These are phyloP conservation scores for Hsuehochloa calcarea DNA, from an alignment of 176 grass and related monocot species.

Conservation along the genomic window DNA sequence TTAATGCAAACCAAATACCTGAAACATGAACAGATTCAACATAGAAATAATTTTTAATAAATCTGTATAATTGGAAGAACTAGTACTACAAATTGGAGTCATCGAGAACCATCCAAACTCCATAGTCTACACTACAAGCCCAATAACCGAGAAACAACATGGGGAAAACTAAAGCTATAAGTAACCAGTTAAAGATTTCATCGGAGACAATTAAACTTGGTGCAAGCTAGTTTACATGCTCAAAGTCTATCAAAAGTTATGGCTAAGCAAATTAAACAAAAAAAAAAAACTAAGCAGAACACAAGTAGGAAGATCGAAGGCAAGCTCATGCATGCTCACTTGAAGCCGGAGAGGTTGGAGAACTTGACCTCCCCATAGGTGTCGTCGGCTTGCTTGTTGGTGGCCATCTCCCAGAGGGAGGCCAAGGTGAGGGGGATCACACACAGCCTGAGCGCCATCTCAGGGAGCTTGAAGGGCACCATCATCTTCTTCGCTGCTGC, in stretches of 20 bases:
- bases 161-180: not conserved
- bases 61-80: not conserved
- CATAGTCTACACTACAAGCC: not conserved
- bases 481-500: not conserved
- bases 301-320: not conserved
- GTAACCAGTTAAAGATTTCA: not conserved
- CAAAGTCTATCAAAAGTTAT: not conserved
- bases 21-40: not conserved
- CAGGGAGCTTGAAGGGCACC: slow-evolving; percentile 33
- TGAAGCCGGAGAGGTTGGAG: slow-evolving; percentile 73
- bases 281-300: not conserved
- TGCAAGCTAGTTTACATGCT: not conserved
- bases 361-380: slow-evolving; percentile 79
- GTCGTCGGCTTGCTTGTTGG: slow-evolving; percentile 63
- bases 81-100: not conserved
- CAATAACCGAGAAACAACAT: not conserved
- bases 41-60: not conserved
- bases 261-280: not conserved
- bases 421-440: slow-evolving; percentile 62
- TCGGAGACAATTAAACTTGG: not conserved
- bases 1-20: slow-evolving; percentile 75
- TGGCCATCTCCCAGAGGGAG: slow-evolving; percentile 69
- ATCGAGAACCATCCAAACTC: not conserved
- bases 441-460: slow-evolving; percentile 63
- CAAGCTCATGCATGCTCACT: slow-evolving; percentile 30